phyloP scores from a whole-genome alignment of 2,329 filamentous ascomycete species.

The Ascosphaera acerosa region DNA sequence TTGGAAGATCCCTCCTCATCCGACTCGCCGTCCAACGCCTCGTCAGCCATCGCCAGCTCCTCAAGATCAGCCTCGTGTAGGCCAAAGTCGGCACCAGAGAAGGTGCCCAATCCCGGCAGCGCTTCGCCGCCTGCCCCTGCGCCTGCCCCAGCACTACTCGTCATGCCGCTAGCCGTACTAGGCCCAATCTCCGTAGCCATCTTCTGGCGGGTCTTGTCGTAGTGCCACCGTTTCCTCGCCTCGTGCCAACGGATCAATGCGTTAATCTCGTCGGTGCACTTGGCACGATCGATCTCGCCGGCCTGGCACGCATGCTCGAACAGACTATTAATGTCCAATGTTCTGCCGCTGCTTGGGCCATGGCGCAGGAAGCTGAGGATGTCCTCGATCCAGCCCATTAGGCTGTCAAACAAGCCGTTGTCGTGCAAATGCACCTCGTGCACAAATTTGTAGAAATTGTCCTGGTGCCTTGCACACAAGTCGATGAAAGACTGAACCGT shows the following conservation, averaged over 20 bases:
- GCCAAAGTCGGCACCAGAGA: slow-evolving; percentile 70
- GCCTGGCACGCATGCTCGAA: slow-evolving; percentile 55
- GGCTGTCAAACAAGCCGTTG: slow-evolving; percentile 80
- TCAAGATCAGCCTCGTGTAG: slow-evolving; percentile 61
- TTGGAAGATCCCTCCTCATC: slow-evolving; percentile 35
- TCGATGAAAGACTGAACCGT: slow-evolving; percentile 97
- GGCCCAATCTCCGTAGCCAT: slow-evolving; percentile 61
- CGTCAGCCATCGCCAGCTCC: slow-evolving; percentile 60
- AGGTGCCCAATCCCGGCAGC: slow-evolving; percentile 30
- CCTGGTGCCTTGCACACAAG: slow-evolving; percentile 76
- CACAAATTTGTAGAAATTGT: slow-evolving; percentile 97
- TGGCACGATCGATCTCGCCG: slow-evolving; percentile 41
- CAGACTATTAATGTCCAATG: slow-evolving; percentile 79
- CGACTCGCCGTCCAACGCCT: slow-evolving; percentile 39
- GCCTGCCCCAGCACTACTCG: slow-evolving; percentile 18
- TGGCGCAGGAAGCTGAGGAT: slow-evolving; percentile 82
- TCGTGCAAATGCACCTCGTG: slow-evolving; percentile 95
- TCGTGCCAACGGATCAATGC: slow-evolving; percentile 80
- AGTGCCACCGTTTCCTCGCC: slow-evolving; percentile 89
- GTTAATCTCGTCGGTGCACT: slow-evolving; percentile 59
- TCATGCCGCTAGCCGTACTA: background rate
- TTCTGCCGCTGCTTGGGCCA: slow-evolving; percentile 52
- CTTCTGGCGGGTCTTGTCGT: slow-evolving; percentile 93
- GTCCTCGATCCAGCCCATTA: slow-evolving; percentile 93
- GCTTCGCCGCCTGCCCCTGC: slow-evolving; percentile 17